Evolutionary conservation across 2,329 filamentous ascomycete genomes (phyloP), one percentile per base, ranked within the genome.

Genomic region (Simplicillium aogashimaense): DNA sequence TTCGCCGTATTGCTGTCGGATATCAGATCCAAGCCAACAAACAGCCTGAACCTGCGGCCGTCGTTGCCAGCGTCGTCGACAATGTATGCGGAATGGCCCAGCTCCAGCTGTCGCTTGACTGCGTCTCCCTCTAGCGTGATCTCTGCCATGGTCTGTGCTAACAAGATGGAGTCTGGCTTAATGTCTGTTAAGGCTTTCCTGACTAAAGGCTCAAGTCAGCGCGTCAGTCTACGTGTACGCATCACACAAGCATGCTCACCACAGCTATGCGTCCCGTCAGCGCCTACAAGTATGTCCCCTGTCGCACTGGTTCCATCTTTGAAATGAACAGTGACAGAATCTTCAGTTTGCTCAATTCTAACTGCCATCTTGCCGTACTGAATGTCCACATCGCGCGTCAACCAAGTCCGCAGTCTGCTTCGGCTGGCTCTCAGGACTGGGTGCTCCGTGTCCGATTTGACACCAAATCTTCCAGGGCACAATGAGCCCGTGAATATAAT

Each of bases 271-370:
- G 58, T 51, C 6, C 70, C 70, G 46, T 74, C 70, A 11, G 63
- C 65, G 13, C 65, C 69, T 11, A 73, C 53, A 1, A 73, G 50
- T 3, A 73, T 53, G n/a, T 61, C 57, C 0, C 70, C 70, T 3
- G 51, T 58, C 3, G 56, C 62, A 2, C 53, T 56, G 3, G 59
- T 57, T 7, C 62, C 64, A 44, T 72, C 69, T 13, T 59, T 53
- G 45, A 73, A 73, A 30, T 55, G 45, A 1, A 64, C 60, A 1
- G 57, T 64, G 13, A 69, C 61, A 1, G 44, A 47, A 2, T 60
- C 52, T 0, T 47, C 45, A 4, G 43, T 46, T 3, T 66, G 58
- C 7, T 61, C 53, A 25, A 71, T 54, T 2, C 47, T 43, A 25
- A 6, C 20, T 6, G 20, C 20, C 20, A 25, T 45, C 45, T 67